These are phyloP conservation scores for Xerocomellus intermedius DNA, from an alignment of 768 basidiomycete genomes.

Conservation along the genomic window DNA sequence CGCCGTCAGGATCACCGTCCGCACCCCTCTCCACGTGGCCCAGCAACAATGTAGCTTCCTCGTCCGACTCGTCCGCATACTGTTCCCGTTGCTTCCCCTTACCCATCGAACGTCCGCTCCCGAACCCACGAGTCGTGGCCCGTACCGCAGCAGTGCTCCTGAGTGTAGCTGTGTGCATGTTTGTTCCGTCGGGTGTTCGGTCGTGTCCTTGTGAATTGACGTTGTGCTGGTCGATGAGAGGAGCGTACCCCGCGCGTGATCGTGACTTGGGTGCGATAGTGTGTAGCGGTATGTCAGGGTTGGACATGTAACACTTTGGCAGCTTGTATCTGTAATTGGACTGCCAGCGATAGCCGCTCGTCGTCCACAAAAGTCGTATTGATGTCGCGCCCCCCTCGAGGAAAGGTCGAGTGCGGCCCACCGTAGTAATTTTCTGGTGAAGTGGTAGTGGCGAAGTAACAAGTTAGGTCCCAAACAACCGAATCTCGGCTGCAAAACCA, in stretches of 20 bases:
- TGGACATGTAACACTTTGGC: constrained; percentile 25
- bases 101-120: constrained; percentile 24
- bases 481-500: no score
- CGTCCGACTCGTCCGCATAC: constrained; percentile 65
- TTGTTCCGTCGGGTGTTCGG: constrained; percentile 7
- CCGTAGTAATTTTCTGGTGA: background rate
- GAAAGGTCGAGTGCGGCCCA: background rate
- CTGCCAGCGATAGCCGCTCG: constrained; percentile 2
- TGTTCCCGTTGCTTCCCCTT: constrained; percentile 49
- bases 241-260: constrained; percentile 47
- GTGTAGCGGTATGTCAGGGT: constrained; percentile 69
- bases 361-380: background rate
- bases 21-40: constrained; percentile 35
- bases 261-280: constrained; percentile 50
- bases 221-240: constrained; percentile 36
- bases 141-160: constrained; percentile 36
- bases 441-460: background rate
- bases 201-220: constrained; percentile 22
- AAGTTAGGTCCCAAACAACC: no score
- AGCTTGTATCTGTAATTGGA: background rate
- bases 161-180: constrained; percentile 32
- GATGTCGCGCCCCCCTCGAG: background rate
- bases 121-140: constrained; percentile 16
- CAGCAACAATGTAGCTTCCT: constrained; percentile 50
- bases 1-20: constrained; percentile 37